Evolutionary conservation across 2,329 filamentous ascomycete species (phyloP), one percentile per base, ranked within the genome.

Genomic region (Epichloe amarillans): DNA sequence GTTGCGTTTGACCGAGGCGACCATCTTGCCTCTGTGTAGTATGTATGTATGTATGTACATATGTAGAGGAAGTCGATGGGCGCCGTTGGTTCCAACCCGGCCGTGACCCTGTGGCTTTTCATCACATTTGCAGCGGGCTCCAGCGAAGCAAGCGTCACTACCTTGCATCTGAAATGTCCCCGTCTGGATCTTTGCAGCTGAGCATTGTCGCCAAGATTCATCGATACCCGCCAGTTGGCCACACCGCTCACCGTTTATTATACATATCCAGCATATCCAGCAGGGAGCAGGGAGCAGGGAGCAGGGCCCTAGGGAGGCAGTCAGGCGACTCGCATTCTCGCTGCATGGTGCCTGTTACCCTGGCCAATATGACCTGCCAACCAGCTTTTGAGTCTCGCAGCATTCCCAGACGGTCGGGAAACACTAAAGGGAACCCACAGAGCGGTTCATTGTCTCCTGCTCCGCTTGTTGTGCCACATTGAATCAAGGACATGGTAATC

Each of bases 321-420:
- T 23, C 37, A 36, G 36, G 36, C 21, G 37, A 10, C 37, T 42
- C 21, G 49, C 42, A 50, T 41, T 39, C 17, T 50, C 37, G 42
- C 43, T 47, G 44, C 43, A 46, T 33, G 38, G 19, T 8, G 43
- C 3, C 17, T 44, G 12, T 14, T n/a, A 44, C 41, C 50, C 46
- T 48, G 40, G 19, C 23, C 23, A 4, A 4, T 10, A 7, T n/a
- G n/a, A 12, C 41, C n/a, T 17, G 23, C 50, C 50, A 49, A 52
- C 50, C 55, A 58, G 57, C 53, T 56, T 53, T 55, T 56, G 60
- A 53, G 52, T 53, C 56, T 59, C 49, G 56, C 60, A 58, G 54
- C 55, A 54, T 60, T 64, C 57, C 63, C 63, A 65, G 61, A 63
- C 55, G 60, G 57, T 60, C 62, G 63, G 60, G 58, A 65, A 61